These are phyloP conservation scores for Blepharisma japonicum DNA, from an alignment of 73 alveolate species.

Conservation along the genomic window DNA sequence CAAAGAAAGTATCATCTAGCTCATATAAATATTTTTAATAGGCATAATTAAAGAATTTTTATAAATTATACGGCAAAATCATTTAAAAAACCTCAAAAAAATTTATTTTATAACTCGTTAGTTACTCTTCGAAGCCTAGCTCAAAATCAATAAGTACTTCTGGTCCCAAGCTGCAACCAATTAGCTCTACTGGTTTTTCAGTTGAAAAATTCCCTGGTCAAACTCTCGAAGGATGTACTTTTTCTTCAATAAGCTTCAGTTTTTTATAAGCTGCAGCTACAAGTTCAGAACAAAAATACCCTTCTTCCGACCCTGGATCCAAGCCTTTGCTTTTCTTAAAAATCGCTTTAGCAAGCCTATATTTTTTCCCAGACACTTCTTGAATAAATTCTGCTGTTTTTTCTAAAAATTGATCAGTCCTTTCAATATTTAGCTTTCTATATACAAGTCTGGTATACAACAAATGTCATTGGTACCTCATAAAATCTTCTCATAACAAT, in stretches of 20 bases:
- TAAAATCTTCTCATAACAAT: slow-evolving; percentile 37
- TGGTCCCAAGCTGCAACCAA: neutral
- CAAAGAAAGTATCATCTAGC: no score
- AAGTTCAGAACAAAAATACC: slow-evolving; percentile 80
- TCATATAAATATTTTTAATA: no score
- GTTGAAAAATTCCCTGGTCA: slow-evolving; percentile 64
- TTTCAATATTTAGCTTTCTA: slow-evolving; percentile 49
- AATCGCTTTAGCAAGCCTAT: slow-evolving; percentile 41
- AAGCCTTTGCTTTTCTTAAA: slow-evolving; percentile 39
- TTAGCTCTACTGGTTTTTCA: slow-evolving; percentile 15
- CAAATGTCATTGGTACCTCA: slow-evolving; percentile 43
- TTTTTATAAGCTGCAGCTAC: slow-evolving; percentile 81
- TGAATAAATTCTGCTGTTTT: slow-evolving; percentile 48
- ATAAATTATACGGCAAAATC: no score
- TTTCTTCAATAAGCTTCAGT: slow-evolving; percentile 52
- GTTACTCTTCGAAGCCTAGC: slow-evolving; percentile 7
- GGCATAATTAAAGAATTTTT: no score
- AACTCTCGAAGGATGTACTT: slow-evolving; percentile 38
- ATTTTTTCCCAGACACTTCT: slow-evolving; percentile 56
- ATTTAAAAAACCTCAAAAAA: neutral
- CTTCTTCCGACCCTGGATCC: slow-evolving; percentile 29
- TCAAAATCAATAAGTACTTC: slow-evolving; percentile 15
- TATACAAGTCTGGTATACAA: slow-evolving; percentile 52
- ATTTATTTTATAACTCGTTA: neutral
- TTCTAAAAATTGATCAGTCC: slow-evolving; percentile 42